A percentile compares a stretch with the other conserved stretches of the same genome.
Conservation (phyloP, 2,329 filamentous ascomycete genomes). For the Ampelomyces quisqualis region DNA sequence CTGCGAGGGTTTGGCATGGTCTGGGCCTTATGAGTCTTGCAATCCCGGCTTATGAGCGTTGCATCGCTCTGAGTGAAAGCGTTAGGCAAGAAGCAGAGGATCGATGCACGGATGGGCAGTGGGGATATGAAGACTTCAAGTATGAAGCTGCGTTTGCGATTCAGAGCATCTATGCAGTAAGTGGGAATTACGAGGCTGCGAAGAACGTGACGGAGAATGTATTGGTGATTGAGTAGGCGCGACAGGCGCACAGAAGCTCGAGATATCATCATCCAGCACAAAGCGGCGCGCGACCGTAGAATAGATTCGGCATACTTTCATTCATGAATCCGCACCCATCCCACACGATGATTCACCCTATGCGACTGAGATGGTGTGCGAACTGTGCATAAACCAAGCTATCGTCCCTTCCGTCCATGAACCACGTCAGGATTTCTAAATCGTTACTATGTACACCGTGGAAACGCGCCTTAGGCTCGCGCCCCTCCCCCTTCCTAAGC, state of each 20-base stretch:
- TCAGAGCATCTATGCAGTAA: slow-evolving; percentile 65
- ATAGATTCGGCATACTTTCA: not conserved
- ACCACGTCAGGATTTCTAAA: too few relatives aligned
- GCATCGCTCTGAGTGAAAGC: slow-evolving; percentile 52
- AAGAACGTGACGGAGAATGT: slow-evolving; percentile 61
- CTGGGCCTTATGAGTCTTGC: slow-evolving; percentile 73
- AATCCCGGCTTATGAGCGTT: slow-evolving; percentile 67
- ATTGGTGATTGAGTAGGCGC: slow-evolving; percentile 45
- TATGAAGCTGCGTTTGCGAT: slow-evolving; percentile 74
- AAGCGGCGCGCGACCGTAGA: not conserved
- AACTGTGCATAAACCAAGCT: too few relatives aligned
- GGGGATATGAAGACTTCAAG: slow-evolving; percentile 59
- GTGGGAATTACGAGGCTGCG: slow-evolving; percentile 63
- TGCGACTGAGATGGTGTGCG: too few relatives aligned
- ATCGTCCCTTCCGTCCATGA: too few relatives aligned
- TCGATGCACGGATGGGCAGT: slow-evolving; percentile 36
- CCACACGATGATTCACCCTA: too few relatives aligned
- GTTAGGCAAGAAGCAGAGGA: slow-evolving; percentile 35
- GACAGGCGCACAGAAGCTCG: too few relatives aligned
- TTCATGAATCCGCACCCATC: too few relatives aligned
- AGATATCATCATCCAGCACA: not conserved
- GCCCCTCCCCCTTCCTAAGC: too few relatives aligned
- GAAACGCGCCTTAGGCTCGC: too few relatives aligned
- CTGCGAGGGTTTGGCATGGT: slow-evolving; percentile 73
- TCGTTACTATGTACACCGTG: too few relatives aligned